A percentile compares a stretch with the other conserved stretches of the same genome.
These are phyloP conservation scores for Ophiostoma tasmaniense DNA, from an alignment of 2,329 filamentous ascomycete species.

Conservation along the genomic window DNA sequence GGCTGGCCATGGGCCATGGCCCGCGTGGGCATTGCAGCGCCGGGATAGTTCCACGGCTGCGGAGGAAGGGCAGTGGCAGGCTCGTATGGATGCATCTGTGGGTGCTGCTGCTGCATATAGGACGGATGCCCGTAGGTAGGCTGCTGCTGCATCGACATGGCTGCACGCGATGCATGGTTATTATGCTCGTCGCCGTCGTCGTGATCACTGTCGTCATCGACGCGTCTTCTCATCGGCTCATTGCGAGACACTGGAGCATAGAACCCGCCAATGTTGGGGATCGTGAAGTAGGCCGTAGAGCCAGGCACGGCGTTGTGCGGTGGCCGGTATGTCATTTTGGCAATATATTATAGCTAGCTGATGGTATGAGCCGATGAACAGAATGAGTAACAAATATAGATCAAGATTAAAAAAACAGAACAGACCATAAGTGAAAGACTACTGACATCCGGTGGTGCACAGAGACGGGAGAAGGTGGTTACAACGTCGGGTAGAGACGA, in stretches of 20 bases:
- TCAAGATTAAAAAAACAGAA: neutral
- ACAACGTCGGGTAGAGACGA: neutral
- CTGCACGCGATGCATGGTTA: neutral
- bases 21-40: neutral
- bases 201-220: neutral
- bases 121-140: neutral
- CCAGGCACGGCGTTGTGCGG: constrained; percentile 2
- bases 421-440: neutral
- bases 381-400: neutral
- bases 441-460: neutral
- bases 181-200: neutral
- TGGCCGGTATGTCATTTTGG: neutral
- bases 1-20: neutral
- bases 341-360: neutral
- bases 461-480: neutral
- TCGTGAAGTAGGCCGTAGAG: constrained; percentile 11
- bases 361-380: too few species aligned
- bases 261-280: constrained; percentile 11
- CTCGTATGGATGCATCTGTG: neutral
- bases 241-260: constrained; percentile 12
- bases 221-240: neutral
- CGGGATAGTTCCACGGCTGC: neutral
- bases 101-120: neutral
- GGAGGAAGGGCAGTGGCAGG: neutral
- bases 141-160: neutral